Evolutionary conservation across 179 eudicot genomes (phyloP).

Genomic region (Kewa caespitosa): DNA sequence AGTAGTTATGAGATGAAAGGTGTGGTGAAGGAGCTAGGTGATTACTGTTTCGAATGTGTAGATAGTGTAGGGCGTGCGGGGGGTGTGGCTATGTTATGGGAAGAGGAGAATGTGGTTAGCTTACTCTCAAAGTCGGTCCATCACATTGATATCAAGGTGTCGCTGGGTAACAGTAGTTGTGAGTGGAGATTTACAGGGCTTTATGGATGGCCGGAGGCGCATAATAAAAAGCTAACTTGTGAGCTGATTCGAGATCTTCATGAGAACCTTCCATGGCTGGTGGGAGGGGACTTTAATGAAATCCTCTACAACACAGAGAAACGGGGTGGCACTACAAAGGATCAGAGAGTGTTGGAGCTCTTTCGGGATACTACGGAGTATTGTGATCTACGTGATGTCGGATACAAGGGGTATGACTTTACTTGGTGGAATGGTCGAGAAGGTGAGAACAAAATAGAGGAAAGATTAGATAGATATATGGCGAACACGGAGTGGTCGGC

Average conservation of each 20-base stretch:
- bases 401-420: neutral
- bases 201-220: neutral
- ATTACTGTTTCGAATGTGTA: neutral
- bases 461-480: neutral
- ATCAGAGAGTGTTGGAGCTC: neutral
- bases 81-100: neutral
- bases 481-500: neutral
- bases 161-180: too few relatives aligned
- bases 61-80: neutral
- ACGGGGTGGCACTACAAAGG: neutral
- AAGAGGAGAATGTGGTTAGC: too few relatives aligned
- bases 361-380: neutral
- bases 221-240: neutral
- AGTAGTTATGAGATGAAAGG: neutral
- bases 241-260: neutral
- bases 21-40: neutral
- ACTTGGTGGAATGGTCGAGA: neutral
- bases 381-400: neutral
- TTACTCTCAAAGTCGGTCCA: neutral
- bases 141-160: neutral
- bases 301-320: neutral
- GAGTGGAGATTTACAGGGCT: neutral
- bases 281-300: neutral
- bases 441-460: neutral
- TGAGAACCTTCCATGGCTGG: neutral